phyloP scores from a whole-genome alignment of 257 asterid species.

The Agastache rugosa region DNA sequence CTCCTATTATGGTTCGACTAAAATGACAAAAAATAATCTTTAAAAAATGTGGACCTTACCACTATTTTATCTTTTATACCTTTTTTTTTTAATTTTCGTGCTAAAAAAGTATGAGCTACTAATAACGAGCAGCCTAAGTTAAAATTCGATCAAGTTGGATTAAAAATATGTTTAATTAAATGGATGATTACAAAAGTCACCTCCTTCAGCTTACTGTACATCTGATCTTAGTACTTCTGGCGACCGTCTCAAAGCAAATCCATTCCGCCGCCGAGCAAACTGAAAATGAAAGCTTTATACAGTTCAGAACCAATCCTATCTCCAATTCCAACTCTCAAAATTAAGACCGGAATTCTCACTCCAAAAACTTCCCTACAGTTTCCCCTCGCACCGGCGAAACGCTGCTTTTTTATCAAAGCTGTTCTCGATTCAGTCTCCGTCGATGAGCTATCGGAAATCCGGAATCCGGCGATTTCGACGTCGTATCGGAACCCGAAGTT shows the following conservation, averaged over 20 bases:
- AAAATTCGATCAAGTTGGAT: not conserved
- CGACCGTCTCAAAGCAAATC: conserved; percentile 39
- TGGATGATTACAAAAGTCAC: not conserved
- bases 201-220: not conserved
- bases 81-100: too few species aligned
- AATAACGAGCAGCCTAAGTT: too few species aligned
- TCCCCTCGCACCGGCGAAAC: conserved; percentile 36
- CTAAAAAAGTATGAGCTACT: too few species aligned
- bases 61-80: too few species aligned
- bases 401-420: conserved; percentile 42
- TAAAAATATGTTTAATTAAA: not conserved
- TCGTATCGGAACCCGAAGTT: conserved; percentile 66
- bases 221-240: conserved; percentile 32
- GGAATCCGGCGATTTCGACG: conserved; percentile 74
- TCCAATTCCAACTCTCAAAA: conserved; percentile 40
- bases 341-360: conserved; percentile 34
- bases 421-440: conserved; percentile 49
- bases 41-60: too few species aligned
- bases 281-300: conserved; percentile 50
- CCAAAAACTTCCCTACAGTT: conserved; percentile 38
- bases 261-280: conserved; percentile 19
- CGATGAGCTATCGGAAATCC: conserved; percentile 47
- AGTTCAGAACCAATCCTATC: conserved; percentile 41
- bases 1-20: too few species aligned
- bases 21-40: too few species aligned